Percentiles rank a stretch among this genome's conserved stretches.
phyloP scores from a whole-genome alignment of 345 rosid species.

The Tarenaya hassleriana region DNA sequence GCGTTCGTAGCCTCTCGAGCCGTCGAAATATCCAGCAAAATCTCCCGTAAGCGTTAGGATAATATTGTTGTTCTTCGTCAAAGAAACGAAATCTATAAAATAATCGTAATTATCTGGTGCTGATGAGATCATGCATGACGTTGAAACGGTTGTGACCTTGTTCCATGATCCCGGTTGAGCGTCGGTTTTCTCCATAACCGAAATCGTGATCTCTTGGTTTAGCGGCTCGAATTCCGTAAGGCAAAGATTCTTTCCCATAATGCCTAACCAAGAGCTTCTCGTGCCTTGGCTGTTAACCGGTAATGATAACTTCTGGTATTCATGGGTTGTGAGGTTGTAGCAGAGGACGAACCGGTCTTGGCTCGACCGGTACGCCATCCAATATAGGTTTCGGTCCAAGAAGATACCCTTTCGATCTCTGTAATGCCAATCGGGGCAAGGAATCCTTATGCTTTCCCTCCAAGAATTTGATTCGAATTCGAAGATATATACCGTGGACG shows the following conservation, averaged over 20 bases:
- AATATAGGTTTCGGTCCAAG: slow-evolving; percentile 17
- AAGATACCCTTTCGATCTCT: slow-evolving; percentile 20
- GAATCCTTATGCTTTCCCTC: slow-evolving; percentile 11
- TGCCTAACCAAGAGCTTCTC: slow-evolving; percentile 21
- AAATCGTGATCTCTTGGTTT: slow-evolving; percentile 12
- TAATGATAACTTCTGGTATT: slow-evolving; percentile 13
- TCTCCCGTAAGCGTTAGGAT: not conserved
- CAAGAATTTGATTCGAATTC: slow-evolving; percentile 21
- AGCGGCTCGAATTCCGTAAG: slow-evolving; percentile 11
- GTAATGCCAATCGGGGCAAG: slow-evolving; percentile 26
- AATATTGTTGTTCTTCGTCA: slow-evolving; percentile 21
- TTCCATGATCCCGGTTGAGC: slow-evolving; percentile 13
- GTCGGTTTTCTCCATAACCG: slow-evolving; percentile 21
- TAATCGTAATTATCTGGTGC: slow-evolving; percentile 4
- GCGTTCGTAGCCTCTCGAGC: slow-evolving; percentile 2
- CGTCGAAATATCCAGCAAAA: not conserved
- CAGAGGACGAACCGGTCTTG: slow-evolving; percentile 21
- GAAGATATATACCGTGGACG: slow-evolving; percentile 14
- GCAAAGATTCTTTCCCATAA: slow-evolving; percentile 14
- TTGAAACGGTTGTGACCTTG: slow-evolving; percentile 18
- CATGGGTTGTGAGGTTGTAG: slow-evolving; percentile 20
- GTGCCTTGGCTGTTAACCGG: slow-evolving; percentile 17
- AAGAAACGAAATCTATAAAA: slow-evolving; percentile 12
- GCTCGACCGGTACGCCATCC: slow-evolving; percentile 27
- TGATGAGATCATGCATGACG: slow-evolving; percentile 8